Evolutionary conservation across 2,329 filamentous ascomycete genomes (phyloP), one percentile per base, ranked within the genome.

Genomic region (Alternaria panax): DNA sequence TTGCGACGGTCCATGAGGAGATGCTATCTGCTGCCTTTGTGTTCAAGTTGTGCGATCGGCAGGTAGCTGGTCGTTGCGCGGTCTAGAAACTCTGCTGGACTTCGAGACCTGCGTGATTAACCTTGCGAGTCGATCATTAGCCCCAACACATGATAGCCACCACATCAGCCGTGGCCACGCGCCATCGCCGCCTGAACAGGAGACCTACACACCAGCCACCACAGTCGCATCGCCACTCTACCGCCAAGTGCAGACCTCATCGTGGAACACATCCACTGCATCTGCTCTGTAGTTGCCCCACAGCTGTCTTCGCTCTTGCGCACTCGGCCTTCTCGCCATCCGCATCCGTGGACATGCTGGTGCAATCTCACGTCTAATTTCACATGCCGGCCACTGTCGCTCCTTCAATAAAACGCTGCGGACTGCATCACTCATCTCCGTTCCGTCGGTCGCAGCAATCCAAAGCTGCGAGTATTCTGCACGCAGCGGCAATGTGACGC

Each of bases 291-390:
- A 2, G 12, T 9, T n/a, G 16, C 11, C 18, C 22, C 43, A n/a
- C 1, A 11, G 7, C 24, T 9, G 22, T 30, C 28, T 51, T n/a
- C 24, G n/a, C 32, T 14, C 24, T 30, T 45, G 54, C 48, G 45
- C 7, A 6, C 30, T 25, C n/a, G 24, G n/a, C 6, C n/a, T 34
- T 28, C 46, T 30, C 28, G 47, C 6, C 9, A 30, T 18, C 28
- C 2, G 54, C 28, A 28, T 38, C 34, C 2, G n/a, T 11, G 11
- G 7, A 38, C 30, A 45, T 45, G 45, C 24, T 41, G 28, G 28
- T 30, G 54, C 36, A 57, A 57, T 57, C 48, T 57, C 40, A 45
- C 40, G 24, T 34, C 22, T 51, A 45, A 57, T 57, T 57, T 52
- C 54, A 34, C n/a, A 53, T 18, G 7, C 36, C 54, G 47, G 41